These are phyloP conservation scores for Erythrophleum ivorense DNA, from an alignment of 331 rosid species.

Conservation along the genomic window DNA sequence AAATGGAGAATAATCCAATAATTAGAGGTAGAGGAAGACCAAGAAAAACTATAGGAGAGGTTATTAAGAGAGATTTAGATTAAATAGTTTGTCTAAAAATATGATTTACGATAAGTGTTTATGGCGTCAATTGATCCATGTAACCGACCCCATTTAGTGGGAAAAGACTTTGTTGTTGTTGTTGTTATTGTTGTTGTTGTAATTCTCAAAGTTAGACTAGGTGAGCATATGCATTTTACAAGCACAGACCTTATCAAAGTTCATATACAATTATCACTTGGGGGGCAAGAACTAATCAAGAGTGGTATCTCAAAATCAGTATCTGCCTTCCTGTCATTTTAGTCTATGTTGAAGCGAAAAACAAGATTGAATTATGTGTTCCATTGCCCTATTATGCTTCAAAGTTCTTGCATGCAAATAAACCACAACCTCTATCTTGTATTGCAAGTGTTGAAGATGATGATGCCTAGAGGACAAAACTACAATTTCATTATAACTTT, in stretches of 20 bases:
- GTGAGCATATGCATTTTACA: constrained; percentile 83
- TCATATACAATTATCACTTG: constrained; percentile 78
- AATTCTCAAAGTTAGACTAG: constrained; percentile 87
- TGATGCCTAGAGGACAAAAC: constrained; percentile 88
- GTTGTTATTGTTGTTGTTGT: too few species aligned
- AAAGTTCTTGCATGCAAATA: constrained; percentile 68
- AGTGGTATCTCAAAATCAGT: constrained; percentile 88
- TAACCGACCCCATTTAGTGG: too few species aligned
- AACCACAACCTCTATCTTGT: constrained; percentile 74
- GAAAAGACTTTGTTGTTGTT: too few species aligned
- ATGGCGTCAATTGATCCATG: too few species aligned
- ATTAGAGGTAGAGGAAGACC: too few species aligned
- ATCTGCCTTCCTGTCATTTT: constrained; percentile 85
- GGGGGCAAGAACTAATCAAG: constrained; percentile 90
- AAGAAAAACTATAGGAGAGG: too few species aligned
- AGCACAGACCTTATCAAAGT: constrained; percentile 87
- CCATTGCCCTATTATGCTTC: constrained; percentile 74
- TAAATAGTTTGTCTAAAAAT: too few species aligned
- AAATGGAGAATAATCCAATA: too few species aligned
- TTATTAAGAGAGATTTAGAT: too few species aligned
- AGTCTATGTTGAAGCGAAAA: constrained; percentile 80
- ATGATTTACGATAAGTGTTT: too few species aligned
- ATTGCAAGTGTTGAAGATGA: constrained; percentile 71
- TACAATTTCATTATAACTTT: constrained; percentile 38
- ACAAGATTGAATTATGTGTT: constrained; percentile 87